Evolutionary conservation across 805 yeast genomes (phyloP), one percentile per base, ranked within the genome.

Genomic region (Candida sanyiensis): DNA sequence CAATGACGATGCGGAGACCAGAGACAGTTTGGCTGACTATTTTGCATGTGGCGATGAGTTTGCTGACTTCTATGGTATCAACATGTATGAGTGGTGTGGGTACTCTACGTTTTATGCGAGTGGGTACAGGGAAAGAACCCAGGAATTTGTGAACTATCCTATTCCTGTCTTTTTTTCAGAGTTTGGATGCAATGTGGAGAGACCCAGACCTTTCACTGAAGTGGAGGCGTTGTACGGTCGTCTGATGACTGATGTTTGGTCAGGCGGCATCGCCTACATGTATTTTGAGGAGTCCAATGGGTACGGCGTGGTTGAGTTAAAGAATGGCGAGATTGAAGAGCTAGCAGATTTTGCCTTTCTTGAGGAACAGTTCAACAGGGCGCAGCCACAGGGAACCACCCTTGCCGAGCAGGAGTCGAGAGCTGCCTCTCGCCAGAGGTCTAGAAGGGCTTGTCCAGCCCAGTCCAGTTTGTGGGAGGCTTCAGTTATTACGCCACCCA

Each of bases 21-120:
- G 97, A 61, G 76, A 75, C 33, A 69, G 74, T 24, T 67, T 88
- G 57, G 96, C 96, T 30, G 80, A 80, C 54, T 89, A 82, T 69
- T 88, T 89, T 58, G 70, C 83, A 20, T 89, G 97, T 66, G 96
- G 95, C 38, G 73, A 71, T 40, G 51, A 58, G 7, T 66, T 54
- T 36, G 82, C 78, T 35, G 94, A 83, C 56, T 83, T 83, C 63
- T 83, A 83, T 58, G 93, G 93, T 52, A 75, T 83, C 54, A 83
- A 83, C 67, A 83, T 82, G 86, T 83, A 83, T 65, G 89, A 82
- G 63, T 83, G 94, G 94, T 83, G 93, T 64, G 90, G 90, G 12
- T 48, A 64, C 33, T 78, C 87, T 2, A 64, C 77, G 19, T 83
- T 69, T 66, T 58, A 62, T 27, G 54, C 69, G 2, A 81, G 89